Evolutionary conservation across 148 eudicot genomes (phyloP), one percentile per base, ranked within the genome.

Genomic region (Linanthus parryae): DNA sequence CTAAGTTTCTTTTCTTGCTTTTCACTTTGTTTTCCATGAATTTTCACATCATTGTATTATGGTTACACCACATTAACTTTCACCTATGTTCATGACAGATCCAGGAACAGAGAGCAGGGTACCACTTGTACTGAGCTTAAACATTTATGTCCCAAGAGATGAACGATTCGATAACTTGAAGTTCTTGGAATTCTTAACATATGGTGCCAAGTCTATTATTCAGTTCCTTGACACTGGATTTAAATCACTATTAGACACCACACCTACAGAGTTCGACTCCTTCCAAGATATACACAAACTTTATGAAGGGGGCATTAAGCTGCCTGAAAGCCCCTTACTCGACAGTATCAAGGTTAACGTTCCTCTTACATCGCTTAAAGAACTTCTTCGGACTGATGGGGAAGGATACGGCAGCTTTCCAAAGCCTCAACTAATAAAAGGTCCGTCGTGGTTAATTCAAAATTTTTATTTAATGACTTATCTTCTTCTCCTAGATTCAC

Each of bases 141-240:
- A 15, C 39, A 49, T 60, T 14, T 60, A 60, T 60, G 64, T 60
- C 13, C 64, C 64, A 7, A 49, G 64, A 40, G 64, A 60, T 19
- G 64, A 60, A 9, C 20, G 48, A 49, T 50, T 60, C 28, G 56
- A 39, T 48, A 56, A 49, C 21, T 11, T 60, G 48, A 60, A 60
- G 56, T 0, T 60, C 48, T 48, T 56, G 16, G 64, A 60, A 14
- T 60, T 60, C 10, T 23, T 60, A 13, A 56, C 46, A 26, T 48
- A 37, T 21, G 56, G 48, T 2, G 12, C 50, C 26, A 60, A 49
- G 41, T 49, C 56, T 14, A 10, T 60, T 11, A 38, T 20, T 39
- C 64, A 60, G 21, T 17, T 49, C 56, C 38, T 60, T 15, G 19
- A 20, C 0, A 27, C 64, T 2, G 56, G 18, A 12, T 17, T 60